Evolutionary conservation across 2,329 filamentous ascomycete genomes (phyloP), one percentile per base, ranked within the genome.

Genomic region (Cladosporium cucumerinum): DNA sequence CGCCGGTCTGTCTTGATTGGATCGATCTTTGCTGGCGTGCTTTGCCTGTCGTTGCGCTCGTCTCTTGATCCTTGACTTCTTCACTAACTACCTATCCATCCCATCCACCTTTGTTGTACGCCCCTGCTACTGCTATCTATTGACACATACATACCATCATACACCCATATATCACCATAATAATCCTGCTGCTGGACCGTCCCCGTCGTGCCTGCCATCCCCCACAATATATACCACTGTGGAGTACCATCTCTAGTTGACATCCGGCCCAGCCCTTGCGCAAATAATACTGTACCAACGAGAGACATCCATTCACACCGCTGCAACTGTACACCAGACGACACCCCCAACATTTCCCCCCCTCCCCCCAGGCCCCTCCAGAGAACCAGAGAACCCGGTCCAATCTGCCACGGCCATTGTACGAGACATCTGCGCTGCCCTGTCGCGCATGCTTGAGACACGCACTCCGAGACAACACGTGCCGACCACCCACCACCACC

Each of bases 381-480:
- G n/a, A n/a, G n/a, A n/a, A n/a, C n/a, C 14, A 1, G 30, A 30
- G 28, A 32, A 23, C 26, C 26, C 16, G 51, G 26, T 32, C 5
- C 51, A 54, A 30, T 30, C 51, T 30, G 32, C 25, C 26, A 54
- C 51, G 28, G 18, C 26, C 51, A 54, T 32, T 32, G 28, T 21
- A 54, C 51, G 28, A 54, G 30, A 54, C 51, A 54, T 12, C 26
- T 30, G 30, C 51, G 26, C 51, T 54, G 16, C 26, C 32, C 49
- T 28, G 49, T 52, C 26, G 60, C 60, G 60, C 49, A 62, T 55
- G 60, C 32, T 46, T 61, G 43, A 61, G 60, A 55, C 49, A 55
- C 60, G 11, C 59, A 23, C 16, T 55, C 49, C 49, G 60, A 62
- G 60, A 62, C 60, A 62, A 54, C 49, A 62, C 60, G 49, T 55